Percentiles rank a stretch among this genome's conserved stretches.
These are phyloP conservation scores for Primulina eburnea DNA, from an alignment of 257 asterid species.

Conservation along the genomic window DNA sequence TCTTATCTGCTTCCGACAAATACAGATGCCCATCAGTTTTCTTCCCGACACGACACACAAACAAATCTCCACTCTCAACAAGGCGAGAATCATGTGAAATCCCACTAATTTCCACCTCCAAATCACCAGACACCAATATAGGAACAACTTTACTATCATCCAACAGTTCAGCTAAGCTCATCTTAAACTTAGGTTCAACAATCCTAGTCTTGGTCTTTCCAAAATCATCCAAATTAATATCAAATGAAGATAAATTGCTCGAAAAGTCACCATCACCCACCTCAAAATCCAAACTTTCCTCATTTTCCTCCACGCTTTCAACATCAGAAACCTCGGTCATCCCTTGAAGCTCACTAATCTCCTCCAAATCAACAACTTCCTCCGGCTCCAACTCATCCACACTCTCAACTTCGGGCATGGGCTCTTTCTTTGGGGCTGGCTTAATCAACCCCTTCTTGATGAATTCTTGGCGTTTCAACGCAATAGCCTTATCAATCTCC, in stretches of 20 bases:
- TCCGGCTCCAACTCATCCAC: constrained; percentile 83
- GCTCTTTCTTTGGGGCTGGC: constrained; percentile 38
- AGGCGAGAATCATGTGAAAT: constrained; percentile 86
- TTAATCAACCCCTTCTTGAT: constrained; percentile 73
- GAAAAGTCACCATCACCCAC: constrained; percentile 48
- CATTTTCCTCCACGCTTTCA: constrained; percentile 41
- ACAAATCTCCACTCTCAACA: constrained; percentile 82
- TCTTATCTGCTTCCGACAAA: constrained; percentile 83
- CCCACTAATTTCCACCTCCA: constrained; percentile 75
- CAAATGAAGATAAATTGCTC: constrained; percentile 46
- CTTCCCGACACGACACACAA: constrained; percentile 77
- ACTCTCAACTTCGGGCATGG: constrained; percentile 32
- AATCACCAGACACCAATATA: constrained; percentile 65
- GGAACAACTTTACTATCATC: constrained; percentile 94
- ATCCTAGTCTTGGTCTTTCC: constrained; percentile 56
- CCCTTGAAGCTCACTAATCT: constrained; percentile 69
- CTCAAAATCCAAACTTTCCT: constrained; percentile 54
- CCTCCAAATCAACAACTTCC: constrained; percentile 87
- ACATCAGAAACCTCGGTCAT: constrained; percentile 45
- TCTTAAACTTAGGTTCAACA: constrained; percentile 72
- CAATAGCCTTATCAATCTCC: constrained; percentile 89
- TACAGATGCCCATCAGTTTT: constrained; percentile 68
- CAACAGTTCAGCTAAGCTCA: constrained; percentile 83
- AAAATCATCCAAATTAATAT: constrained; percentile 74
- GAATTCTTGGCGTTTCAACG: constrained; percentile 79